A percentile compares a stretch with the other conserved stretches of the same genome.
Conservation (phyloP, 1,139 yeast genomes). For the Magnusiomyces paraingens region DNA sequence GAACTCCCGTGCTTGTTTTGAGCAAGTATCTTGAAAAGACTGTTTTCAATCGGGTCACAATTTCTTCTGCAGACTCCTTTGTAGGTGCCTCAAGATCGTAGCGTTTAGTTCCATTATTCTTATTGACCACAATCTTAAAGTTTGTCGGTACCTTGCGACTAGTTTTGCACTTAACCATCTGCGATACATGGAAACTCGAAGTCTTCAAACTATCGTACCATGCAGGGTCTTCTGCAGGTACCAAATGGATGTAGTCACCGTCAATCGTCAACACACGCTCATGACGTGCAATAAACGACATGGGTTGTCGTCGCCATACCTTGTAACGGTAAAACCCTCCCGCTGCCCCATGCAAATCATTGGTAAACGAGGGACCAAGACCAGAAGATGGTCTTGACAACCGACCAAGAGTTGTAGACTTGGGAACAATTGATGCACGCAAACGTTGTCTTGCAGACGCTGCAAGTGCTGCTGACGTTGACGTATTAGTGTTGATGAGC, state of each 20-base stretch:
- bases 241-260: conserved; percentile 85
- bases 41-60: conserved; percentile 52
- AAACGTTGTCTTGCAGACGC: conserved; percentile 1
- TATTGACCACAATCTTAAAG: conserved; percentile 76
- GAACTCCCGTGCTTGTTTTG: not conserved
- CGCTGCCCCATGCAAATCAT: not conserved
- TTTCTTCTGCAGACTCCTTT: conserved; percentile 60
- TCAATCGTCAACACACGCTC: conserved; percentile 83
- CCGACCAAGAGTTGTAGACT: conserved; percentile 7
- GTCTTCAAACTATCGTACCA: conserved; percentile 75
- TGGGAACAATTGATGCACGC: conserved; percentile 14
- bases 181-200: conserved; percentile 79
- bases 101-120: conserved; percentile 60
- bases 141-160: conserved; percentile 70
- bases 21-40: conserved; percentile 10
- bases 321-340: conserved; percentile 49
- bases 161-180: conserved; percentile 68
- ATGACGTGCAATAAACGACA: conserved; percentile 73
- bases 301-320: conserved; percentile 83
- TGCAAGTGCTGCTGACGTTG: not conserved
- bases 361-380: not conserved
- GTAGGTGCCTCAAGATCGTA: conserved; percentile 79
- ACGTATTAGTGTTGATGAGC: not conserved
- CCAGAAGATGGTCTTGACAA: not conserved
- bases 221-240: conserved; percentile 70